Evolutionary conservation across 2,329 filamentous ascomycete genomes (phyloP).

Genomic region (Aspergillus sp.): DNA sequence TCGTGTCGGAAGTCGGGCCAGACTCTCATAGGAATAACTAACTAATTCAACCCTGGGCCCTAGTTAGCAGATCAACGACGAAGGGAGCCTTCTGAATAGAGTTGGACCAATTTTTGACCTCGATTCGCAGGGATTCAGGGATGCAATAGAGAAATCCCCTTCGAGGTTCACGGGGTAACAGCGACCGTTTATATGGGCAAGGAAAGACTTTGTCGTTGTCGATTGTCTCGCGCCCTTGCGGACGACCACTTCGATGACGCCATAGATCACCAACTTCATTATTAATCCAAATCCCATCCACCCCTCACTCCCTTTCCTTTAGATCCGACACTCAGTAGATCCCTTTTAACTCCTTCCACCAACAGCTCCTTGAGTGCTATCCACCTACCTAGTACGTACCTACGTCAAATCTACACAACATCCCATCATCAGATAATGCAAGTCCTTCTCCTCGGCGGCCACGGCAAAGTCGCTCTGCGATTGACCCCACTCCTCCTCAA

Average conservation of each 20-base stretch:
- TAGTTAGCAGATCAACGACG: background rate
- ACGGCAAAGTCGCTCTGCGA: constrained; percentile 74
- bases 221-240: background rate
- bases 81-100: background rate
- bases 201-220: background rate
- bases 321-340: no score
- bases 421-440: constrained; percentile 28
- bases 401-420: background rate
- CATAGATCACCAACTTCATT: background rate
- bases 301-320: no score
- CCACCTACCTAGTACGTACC: background rate
- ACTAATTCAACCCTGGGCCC: background rate
- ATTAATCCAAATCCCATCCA: background rate
- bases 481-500: constrained; percentile 75
- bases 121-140: background rate
- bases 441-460: constrained; percentile 76
- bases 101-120: background rate
- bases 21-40: no score
- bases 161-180: background rate
- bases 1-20: background rate
- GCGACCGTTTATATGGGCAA: background rate
- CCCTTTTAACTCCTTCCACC: background rate
- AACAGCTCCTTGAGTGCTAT: background rate
- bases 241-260: background rate
- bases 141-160: background rate